These are phyloP conservation scores for Alternaria brassicae DNA, from an alignment of 2,329 filamentous ascomycete species.

Conservation along the genomic window DNA sequence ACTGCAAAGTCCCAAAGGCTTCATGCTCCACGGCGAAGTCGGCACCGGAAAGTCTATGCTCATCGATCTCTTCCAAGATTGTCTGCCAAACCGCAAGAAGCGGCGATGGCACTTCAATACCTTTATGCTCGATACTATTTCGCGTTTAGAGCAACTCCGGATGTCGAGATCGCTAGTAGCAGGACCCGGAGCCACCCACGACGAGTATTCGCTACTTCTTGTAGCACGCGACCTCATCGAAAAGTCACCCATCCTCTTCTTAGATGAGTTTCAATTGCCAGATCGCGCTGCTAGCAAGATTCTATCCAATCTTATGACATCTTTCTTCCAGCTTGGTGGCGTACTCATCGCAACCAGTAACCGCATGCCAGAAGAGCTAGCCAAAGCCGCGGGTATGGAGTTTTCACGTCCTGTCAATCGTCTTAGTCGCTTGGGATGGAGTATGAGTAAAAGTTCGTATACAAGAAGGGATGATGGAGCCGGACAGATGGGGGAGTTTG, in stretches of 20 bases:
- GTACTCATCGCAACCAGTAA: constrained; percentile 83
- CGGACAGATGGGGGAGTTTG: constrained; percentile 71
- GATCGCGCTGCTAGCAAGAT: constrained; percentile 81
- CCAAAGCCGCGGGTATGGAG: constrained; percentile 74
- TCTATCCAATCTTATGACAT: constrained; percentile 77
- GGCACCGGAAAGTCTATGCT: constrained; percentile 86
- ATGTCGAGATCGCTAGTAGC: constrained; percentile 39
- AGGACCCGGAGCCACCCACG: constrained; percentile 35
- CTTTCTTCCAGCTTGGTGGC: constrained; percentile 82
- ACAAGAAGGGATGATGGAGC: constrained; percentile 46
- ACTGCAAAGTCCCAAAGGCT: constrained; percentile 74
- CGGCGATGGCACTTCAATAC: constrained; percentile 83
- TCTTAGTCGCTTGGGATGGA: constrained; percentile 43
- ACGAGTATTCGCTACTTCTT: constrained; percentile 74
- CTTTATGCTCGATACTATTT: constrained; percentile 81
- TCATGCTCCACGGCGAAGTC: constrained; percentile 82
- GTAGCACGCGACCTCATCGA: constrained; percentile 78
- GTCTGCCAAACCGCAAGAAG: constrained; percentile 75
- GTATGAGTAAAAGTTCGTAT: constrained; percentile 59
- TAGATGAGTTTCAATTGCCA: constrained; percentile 85
- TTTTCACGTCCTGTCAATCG: constrained; percentile 64
- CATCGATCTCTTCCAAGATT: constrained; percentile 81
- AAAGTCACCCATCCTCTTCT: constrained; percentile 76
- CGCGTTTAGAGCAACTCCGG: constrained; percentile 72
- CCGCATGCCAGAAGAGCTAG: constrained; percentile 81